phyloP scores from a whole-genome alignment of 495 filamentous ascomycete genomes.

The Xylaria bambusicola region DNA sequence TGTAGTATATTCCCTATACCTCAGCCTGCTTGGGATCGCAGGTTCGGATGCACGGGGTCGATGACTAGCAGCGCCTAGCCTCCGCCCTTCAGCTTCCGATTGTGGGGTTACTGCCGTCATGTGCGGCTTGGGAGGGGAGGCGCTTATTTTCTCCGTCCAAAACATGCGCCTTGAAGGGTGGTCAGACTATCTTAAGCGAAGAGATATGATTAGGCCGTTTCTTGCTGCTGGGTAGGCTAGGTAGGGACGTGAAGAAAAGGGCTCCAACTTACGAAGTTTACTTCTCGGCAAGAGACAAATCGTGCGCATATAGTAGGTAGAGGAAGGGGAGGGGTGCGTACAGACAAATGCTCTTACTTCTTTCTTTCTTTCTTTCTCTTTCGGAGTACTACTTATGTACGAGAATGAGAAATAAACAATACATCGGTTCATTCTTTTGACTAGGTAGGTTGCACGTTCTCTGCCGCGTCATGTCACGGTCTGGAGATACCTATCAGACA shows the following conservation, averaged over 20 bases:
- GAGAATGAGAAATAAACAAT: background rate
- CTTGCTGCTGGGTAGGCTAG: too few species aligned
- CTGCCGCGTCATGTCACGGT: background rate
- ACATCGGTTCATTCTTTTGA: background rate
- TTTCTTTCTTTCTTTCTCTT: too few species aligned
- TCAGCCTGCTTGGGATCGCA: background rate
- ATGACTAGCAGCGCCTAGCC: background rate
- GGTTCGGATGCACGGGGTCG: background rate
- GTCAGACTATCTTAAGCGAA: slow-evolving; percentile 6
- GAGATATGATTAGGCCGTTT: background rate
- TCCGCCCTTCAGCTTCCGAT: background rate
- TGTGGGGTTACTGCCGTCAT: slow-evolving; percentile 9
- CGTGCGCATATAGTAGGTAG: background rate
- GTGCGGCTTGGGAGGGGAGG: slow-evolving; percentile 4
- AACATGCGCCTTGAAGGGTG: background rate
- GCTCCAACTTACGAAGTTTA: too few species aligned
- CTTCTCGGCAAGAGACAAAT: background rate
- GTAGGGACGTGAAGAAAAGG: too few species aligned
- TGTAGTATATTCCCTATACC: too few species aligned
- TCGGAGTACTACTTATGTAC: background rate
- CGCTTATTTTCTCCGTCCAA: background rate
- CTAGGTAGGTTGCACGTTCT: background rate
- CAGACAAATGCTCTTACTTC: too few species aligned
- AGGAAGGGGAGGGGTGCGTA: background rate
- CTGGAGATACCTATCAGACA: background rate